Evolutionary conservation across 2,329 filamentous ascomycete genomes (phyloP).

Genomic region (Berkeleyomyces rouxiae): DNA sequence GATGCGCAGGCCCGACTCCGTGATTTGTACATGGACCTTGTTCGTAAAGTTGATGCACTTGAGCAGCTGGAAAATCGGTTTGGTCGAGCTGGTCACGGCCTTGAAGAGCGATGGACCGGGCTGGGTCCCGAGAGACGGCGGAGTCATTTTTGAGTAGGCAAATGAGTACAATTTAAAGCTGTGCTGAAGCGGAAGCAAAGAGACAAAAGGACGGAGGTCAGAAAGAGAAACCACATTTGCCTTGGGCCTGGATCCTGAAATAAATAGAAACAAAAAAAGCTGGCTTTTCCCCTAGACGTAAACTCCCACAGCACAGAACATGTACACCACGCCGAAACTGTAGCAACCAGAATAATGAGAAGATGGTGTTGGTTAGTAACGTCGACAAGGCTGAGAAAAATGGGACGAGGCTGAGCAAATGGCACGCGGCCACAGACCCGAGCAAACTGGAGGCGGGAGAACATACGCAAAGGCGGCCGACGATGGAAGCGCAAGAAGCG

Average conservation of each 20-base stretch:
- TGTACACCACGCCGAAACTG: constrained; percentile 88
- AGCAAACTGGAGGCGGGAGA: neutral
- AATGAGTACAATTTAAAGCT: neutral
- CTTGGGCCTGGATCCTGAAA: constrained; percentile 11
- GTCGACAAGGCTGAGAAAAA: constrained; percentile 11
- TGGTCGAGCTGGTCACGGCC: constrained; percentile 61
- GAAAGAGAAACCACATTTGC: neutral
- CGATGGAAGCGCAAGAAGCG: constrained; percentile 67
- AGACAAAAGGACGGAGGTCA: neutral
- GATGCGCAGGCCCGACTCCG: constrained; percentile 70
- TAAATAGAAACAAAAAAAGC: constrained; percentile 4
- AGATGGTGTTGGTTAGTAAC: constrained; percentile 3
- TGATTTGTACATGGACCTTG: constrained; percentile 53
- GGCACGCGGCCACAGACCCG: no score
- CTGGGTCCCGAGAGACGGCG: neutral
- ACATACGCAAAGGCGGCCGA: constrained; percentile 80
- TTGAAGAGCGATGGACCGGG: constrained; percentile 41
- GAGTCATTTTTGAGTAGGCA: constrained; percentile 19
- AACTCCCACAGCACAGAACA: constrained; percentile 97
- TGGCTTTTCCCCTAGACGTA: constrained; percentile 51
- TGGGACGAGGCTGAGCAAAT: neutral
- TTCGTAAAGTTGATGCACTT: constrained; percentile 43
- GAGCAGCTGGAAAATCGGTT: constrained; percentile 50
- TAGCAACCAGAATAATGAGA: constrained; percentile 14
- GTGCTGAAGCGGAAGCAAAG: neutral